Base-by-base conservation (phyloP, 495 filamentous ascomycete genomes). In the Neurospora cerealis region DNA sequence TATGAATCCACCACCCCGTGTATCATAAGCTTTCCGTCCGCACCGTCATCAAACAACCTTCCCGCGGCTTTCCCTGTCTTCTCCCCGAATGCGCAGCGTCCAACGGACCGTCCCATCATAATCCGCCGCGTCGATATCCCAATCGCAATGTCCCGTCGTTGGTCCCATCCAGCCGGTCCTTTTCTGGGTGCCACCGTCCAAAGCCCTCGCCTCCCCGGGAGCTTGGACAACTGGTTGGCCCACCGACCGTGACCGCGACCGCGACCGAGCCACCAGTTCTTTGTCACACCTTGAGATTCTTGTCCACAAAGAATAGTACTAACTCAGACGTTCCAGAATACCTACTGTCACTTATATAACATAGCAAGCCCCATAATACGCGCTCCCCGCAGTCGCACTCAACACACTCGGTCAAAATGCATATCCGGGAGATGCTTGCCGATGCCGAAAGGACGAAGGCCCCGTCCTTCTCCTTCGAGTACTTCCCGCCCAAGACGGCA, bases 401-500 rank as follows among this genome's bases (percentile, higher is more conserved):
- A 73, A 36, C 66, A 69, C 13, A 19, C 36, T 9, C 75, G 39
- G 72, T 74, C 84, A 85, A 77, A 37, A 89, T 89, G 87, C 96
- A 98, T 86, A 95, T 99, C 87, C 92, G 88, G 72, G 91, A 96
- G 75, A 98, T 97, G 88, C 86, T 99, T 75, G 88, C 91, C 75
- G 93, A 95, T 78, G 92, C 93, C 84, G 87, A 93, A 78, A 83
- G 80, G 84, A 88, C 91, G 74, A 89, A 89, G 80, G 88, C 89
- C 76, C 91, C 94, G 69, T 93, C 92, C 72, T 97, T 98, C 87
- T 98, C 96, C 38, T 99, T 99, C 82, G 96, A 99, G 84, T 99
- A 97, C 87, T 99, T 98, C 83, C 95, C 96, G 66, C 96, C 96
- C n/a, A 99, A 99, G 85, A 99, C 96, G 1, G 95, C 96, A 2